A percentile compares a stretch with the other conserved stretches of the same genome.
These are phyloP conservation scores for Penicillium sp. DNA, from an alignment of 2,329 filamentous ascomycete species.

Conservation along the genomic window DNA sequence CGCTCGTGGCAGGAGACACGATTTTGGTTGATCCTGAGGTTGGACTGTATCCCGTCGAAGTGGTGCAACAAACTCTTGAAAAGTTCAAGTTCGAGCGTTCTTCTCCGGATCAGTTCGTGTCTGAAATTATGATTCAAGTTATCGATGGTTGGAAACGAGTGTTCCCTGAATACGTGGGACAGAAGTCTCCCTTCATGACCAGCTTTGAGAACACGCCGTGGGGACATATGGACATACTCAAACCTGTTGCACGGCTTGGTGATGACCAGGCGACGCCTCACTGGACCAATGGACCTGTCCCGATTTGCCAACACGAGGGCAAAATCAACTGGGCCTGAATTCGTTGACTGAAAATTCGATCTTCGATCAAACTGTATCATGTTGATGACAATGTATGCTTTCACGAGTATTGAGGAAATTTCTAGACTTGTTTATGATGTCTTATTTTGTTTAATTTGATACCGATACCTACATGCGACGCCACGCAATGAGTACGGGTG, in stretches of 20 bases:
- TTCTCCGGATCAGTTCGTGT: constrained; percentile 24
- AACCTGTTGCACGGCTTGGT: constrained; percentile 18
- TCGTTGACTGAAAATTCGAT: constrained; percentile 6
- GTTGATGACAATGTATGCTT: no score
- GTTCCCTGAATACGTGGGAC: constrained; percentile 15
- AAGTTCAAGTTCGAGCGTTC: background rate
- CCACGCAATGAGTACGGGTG: no score
- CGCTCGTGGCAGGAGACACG: constrained; percentile 15
- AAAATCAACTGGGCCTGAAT: constrained; percentile 5
- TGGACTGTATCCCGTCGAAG: constrained; percentile 12
- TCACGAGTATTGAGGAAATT: no score
- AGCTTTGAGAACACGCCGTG: constrained; percentile 9
- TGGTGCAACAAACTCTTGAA: background rate
- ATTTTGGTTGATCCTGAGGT: constrained; percentile 5
- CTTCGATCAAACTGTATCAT: background rate
- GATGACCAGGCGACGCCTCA: constrained; percentile 9
- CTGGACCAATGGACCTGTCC: constrained; percentile 18
- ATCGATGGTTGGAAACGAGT: constrained; percentile 28
- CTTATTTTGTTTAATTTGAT: no score
- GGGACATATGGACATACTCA: constrained; percentile 14
- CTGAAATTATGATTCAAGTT: constrained; percentile 28
- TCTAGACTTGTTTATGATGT: no score
- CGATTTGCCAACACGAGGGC: constrained; percentile 9
- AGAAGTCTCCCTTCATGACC: constrained; percentile 5
- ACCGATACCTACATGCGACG: no score